Conservation (phyloP, 306 rosid species). For the Quercus agrifolia region DNA sequence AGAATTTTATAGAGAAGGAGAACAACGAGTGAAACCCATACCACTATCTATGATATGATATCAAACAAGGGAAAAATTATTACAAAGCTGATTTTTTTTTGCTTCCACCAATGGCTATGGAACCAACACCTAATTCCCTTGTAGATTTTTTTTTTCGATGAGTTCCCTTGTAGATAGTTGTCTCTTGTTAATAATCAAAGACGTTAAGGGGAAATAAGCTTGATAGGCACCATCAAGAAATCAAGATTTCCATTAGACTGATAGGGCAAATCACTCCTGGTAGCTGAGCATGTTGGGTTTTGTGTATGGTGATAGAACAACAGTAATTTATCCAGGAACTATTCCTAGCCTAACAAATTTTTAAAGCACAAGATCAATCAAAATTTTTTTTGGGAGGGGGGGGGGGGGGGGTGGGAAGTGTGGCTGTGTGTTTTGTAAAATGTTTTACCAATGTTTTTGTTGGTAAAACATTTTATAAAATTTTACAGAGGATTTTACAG, state of each 20-base stretch:
- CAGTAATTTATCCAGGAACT: too few species aligned
- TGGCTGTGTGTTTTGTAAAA: too few species aligned
- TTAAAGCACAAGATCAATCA: too few species aligned
- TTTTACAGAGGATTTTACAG: too few species aligned
- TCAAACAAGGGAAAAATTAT: background rate
- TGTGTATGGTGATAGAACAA: too few species aligned
- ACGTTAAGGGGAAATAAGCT: background rate
- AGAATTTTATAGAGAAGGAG: background rate
- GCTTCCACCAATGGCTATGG: background rate
- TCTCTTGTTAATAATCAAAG: too few species aligned
- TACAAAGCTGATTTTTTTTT: background rate
- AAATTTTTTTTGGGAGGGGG: too few species aligned
- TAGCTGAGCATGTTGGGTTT: background rate
- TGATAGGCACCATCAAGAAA: background rate
- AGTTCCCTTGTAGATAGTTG: too few species aligned
- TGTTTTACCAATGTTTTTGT: too few species aligned
- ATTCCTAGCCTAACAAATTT: too few species aligned
- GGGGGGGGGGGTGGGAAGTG: too few species aligned
- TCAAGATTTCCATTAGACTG: background rate
- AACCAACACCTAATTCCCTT: background rate
- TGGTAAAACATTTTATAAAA: too few species aligned
- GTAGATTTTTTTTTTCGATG: background rate
- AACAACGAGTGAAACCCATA: background rate
- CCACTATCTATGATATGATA: background rate
- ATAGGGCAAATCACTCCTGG: background rate